Evolutionary conservation across 208 protist genomes (phyloP), one percentile per base, ranked within the genome.

Genomic region (Trypanosoma lewisi): DNA sequence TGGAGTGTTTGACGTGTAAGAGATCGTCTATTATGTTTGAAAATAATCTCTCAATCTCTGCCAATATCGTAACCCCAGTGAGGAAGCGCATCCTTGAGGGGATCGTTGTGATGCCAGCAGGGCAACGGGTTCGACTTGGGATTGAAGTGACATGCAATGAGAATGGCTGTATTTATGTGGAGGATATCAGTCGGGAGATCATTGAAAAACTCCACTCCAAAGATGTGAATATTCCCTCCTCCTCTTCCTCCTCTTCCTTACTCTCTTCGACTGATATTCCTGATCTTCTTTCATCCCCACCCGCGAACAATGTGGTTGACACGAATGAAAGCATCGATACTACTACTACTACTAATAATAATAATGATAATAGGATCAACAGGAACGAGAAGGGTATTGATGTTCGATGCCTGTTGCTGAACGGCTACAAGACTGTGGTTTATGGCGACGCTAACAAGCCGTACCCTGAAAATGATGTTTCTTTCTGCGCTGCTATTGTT

Each of bases 21-120:
- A 73, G 77, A 48, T 74, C 34, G 31, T 90, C 74, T 47, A 75
- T 65, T 31, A 83, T 91, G 33, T 95, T 91, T 55, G 89, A 95
- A 54, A 89, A 84, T 55, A 87, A 91, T 65, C 70, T 82, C 19
- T 85, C 78, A 16, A 70, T 91, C n/a, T 70, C 80, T 30, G 70
- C 90, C 14, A 74, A 57, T 48, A 81, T 95, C 60, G 73, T 71
- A 33, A 75, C 81, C 41, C 68, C 66, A 19, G 55, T 52, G 7
- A 66, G 63, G 59, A 71, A 77, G 55, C 69, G 70, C 25, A 31
- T 49, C 11, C 58, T 82, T 52, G 66, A 56, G 33, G 78, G 86
- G 3, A 49, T 60, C 49, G 68, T 80, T 28, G 23, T 85, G 7
- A 41, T 85, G 17, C 60, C 78, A 34, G 23, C 52, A 25, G 27